Evolutionary conservation across 805 yeast species (phyloP).

Genomic region (Kregervanrija delftensis): DNA sequence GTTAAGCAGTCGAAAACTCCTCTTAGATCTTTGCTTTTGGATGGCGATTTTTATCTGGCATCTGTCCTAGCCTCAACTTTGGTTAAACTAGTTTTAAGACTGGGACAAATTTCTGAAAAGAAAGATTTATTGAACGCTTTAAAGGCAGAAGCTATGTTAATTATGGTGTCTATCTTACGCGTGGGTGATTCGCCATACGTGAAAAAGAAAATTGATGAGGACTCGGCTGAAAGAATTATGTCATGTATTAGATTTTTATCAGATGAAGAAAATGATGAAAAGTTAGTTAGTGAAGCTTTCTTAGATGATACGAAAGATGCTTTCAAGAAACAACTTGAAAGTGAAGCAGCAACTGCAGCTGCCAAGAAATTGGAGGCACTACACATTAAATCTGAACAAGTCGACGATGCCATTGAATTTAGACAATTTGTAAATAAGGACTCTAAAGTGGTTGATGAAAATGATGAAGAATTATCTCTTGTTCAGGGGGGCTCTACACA

Average conservation of each 20-base stretch:
- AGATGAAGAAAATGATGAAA: constrained; percentile 50
- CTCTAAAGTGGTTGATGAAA: constrained; percentile 34
- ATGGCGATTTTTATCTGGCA: constrained; percentile 87
- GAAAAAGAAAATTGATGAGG: constrained; percentile 83
- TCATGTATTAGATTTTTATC: constrained; percentile 77
- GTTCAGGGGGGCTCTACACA: constrained; percentile 46
- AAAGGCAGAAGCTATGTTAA: constrained; percentile 90
- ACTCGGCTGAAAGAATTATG: constrained; percentile 88
- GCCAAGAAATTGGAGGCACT: constrained; percentile 49
- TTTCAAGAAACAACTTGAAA: constrained; percentile 60
- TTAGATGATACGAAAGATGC: constrained; percentile 85
- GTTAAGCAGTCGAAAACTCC: constrained; percentile 45
- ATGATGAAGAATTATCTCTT: constrained; percentile 53
- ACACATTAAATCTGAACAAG: constrained; percentile 61
- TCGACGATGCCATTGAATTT: constrained; percentile 72
- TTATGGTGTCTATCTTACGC: constrained; percentile 85
- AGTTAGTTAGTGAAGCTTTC: constrained; percentile 54
- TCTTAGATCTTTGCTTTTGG: constrained; percentile 70
- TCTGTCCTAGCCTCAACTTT: constrained; percentile 83
- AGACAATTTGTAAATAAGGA: constrained; percentile 61
- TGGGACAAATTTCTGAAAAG: constrained; percentile 49
- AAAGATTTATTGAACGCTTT: constrained; percentile 63
- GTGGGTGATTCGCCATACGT: constrained; percentile 72
- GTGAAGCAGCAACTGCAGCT: constrained; percentile 52
- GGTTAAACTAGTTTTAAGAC: constrained; percentile 79